Base-by-base conservation (phyloP, 2,329 filamentous ascomycete species). In the Phialocephala sp. region DNA sequence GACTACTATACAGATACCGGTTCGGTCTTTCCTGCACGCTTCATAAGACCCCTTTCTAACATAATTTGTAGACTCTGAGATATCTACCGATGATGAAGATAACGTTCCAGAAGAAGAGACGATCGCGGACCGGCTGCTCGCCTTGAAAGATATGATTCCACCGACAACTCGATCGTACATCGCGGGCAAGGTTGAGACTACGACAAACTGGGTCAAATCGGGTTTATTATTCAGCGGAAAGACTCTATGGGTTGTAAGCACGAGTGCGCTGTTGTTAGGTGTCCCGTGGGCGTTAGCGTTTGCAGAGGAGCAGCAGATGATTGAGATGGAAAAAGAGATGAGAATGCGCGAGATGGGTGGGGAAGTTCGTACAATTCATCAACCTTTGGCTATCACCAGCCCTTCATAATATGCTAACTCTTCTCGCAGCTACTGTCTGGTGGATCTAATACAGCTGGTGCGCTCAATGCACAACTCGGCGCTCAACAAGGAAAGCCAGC, bases 321-420 rank as follows among this genome's bases (percentile, higher is more conserved):
- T 94, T 71, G 94, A 97, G 84, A 96, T 97, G 93, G 95, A 99
- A 88, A 89, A 93, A 80, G 94, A 97, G 83, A 93, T 94, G 87
- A 89, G 91, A 80, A 95, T 97, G 92, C 91, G 95, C 79, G 92
- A 97, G 86, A 88, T 91, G 76, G 93, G 93, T 69, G 90, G 91
- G 77, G 92, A 97, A 83, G 87, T 90, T 72, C 58, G 69, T 67
- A 36, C 27, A 45, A 11, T 36, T 41, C 54, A 57, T 37, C 22
- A 52, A 47, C 36, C n/a, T 20, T 8, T 52, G 12, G 4, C 35
- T 18, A 39, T 27, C 12, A 58, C 52, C 24, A 20, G 11, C 24
- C 24, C 8, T 9, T 37, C 20, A 36, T 18, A 22, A 43, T 59
- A 18, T 67, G 47, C 67, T 73, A 62, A 71, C 22, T 43, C n/a